Base-by-base conservation (phyloP, 768 basidiomycete species). In the Termitomyces sp. region DNA sequence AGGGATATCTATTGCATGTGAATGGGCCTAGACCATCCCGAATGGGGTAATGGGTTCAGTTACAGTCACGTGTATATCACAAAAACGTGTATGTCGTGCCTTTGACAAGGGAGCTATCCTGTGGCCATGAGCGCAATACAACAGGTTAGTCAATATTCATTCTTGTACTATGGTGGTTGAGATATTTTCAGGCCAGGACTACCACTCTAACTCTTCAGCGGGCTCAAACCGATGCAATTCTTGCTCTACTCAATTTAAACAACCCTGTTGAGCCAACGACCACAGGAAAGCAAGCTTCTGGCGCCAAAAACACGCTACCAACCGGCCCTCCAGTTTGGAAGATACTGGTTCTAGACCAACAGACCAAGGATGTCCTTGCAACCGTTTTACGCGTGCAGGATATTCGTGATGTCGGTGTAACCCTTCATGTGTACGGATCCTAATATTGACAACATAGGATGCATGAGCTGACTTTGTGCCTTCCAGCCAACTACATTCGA, bases 361-460 rank as follows among this genome's bases (percentile, higher is more conserved):
- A 89, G 64, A 96, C 94, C 23, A 97, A 98, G 71, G 97, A 98
- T 69, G 87, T 98, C 21, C 80, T 99, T 37, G 97, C 97, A 16
- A 98, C 96, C 1, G 90, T 94, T 19, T 75, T 99, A 62, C 85
- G 95, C 53, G 97, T 99, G 7, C 95, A 98, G 71, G 97, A 98
- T 74, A 79, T 99, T 60, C 83, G 97, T 55, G 96, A 98, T 66
- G 91, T 92, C 48, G 97, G 97, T 32, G 95, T 99, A 41, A 99
- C 97, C 9, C 79, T 99, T 57, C 97, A 99, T 75, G 94, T 98
- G 95, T 98, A 77, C 65, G 92, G 17, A 7, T 29, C 3, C 29
- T 29, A n/a, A 60, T 47, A 57, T 23, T 40, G 42, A n/a, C 44
- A 19, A 62, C 37, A 29, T 48, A 23, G 44, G 2, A 56, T 56